Evolutionary conservation across 345 rosid genomes (phyloP).

Genomic region (Orychophragmus violaceus): DNA sequence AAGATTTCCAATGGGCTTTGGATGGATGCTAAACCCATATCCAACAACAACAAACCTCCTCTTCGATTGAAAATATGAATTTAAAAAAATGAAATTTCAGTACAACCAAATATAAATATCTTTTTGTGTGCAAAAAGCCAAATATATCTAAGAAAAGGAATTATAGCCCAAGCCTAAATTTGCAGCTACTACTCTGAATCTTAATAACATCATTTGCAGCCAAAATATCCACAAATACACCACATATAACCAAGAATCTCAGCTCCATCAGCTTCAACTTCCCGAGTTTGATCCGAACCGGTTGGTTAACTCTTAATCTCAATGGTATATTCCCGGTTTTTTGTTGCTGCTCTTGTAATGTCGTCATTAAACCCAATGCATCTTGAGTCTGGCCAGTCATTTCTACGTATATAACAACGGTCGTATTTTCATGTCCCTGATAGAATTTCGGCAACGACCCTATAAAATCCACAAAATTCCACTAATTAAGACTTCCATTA

Average conservation of each 20-base stretch:
- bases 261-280: slow-evolving; percentile 56
- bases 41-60: background rate
- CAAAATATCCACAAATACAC: slow-evolving; percentile 45
- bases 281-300: slow-evolving; percentile 77
- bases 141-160: background rate
- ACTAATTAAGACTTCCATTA: background rate
- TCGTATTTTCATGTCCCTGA: slow-evolving; percentile 79
- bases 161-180: slow-evolving; percentile 50
- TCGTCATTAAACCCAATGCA: slow-evolving; percentile 34
- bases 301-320: slow-evolving; percentile 57
- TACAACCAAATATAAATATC: background rate
- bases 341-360: slow-evolving; percentile 18
- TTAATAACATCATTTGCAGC: slow-evolving; percentile 36
- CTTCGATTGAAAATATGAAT: background rate
- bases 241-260: slow-evolving; percentile 56
- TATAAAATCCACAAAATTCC: background rate
- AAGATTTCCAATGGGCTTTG: no score
- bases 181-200: slow-evolving; percentile 57
- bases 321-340: slow-evolving; percentile 34
- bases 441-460: slow-evolving; percentile 80
- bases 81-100: background rate
- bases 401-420: slow-evolving; percentile 50
- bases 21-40: no score
- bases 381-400: slow-evolving; percentile 53
- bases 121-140: no score